Conservation (phyloP, 345 rosid species). For the Raphanus sativus region DNA sequence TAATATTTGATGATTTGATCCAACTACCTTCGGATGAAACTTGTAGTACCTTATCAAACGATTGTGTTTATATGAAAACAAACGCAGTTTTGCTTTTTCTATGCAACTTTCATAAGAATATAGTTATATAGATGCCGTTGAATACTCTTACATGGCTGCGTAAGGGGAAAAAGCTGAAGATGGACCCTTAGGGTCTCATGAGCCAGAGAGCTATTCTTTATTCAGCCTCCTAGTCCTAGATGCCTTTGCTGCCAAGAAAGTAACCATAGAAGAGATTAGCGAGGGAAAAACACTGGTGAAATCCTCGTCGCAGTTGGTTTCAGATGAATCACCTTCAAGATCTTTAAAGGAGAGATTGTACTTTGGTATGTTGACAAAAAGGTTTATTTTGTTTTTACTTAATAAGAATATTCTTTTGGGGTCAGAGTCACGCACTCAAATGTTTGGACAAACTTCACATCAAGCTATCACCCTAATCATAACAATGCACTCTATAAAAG, state of each 20-base stretch:
- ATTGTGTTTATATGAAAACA: slow-evolving; percentile 17
- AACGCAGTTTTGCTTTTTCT: neutral
- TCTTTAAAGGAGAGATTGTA: slow-evolving; percentile 66
- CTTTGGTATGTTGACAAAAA: slow-evolving; percentile 1
- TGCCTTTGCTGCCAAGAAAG: slow-evolving; percentile 40
- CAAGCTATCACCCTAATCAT: slow-evolving; percentile 5
- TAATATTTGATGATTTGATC: slow-evolving; percentile 18
- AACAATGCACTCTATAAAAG: neutral
- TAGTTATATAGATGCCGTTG: too few relatives aligned
- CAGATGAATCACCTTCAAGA: slow-evolving; percentile 42
- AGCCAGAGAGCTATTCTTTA: slow-evolving; percentile 54
- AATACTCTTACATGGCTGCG: slow-evolving; percentile 35
- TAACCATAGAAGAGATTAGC: neutral
- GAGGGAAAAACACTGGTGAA: too few relatives aligned
- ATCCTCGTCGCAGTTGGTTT: too few relatives aligned
- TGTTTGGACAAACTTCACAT: neutral
- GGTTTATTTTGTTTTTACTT: neutral
- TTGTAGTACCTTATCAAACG: slow-evolving; percentile 25
- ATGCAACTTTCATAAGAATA: neutral
- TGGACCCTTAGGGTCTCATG: slow-evolving; percentile 56
- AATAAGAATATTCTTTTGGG: neutral
- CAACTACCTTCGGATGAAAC: neutral
- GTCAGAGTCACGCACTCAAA: neutral
- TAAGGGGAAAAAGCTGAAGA: slow-evolving; percentile 37
- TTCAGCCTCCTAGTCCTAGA: slow-evolving; percentile 55